phyloP scores from a whole-genome alignment of 192 early-diverging fungal species.

The Coemansia sp. region DNA sequence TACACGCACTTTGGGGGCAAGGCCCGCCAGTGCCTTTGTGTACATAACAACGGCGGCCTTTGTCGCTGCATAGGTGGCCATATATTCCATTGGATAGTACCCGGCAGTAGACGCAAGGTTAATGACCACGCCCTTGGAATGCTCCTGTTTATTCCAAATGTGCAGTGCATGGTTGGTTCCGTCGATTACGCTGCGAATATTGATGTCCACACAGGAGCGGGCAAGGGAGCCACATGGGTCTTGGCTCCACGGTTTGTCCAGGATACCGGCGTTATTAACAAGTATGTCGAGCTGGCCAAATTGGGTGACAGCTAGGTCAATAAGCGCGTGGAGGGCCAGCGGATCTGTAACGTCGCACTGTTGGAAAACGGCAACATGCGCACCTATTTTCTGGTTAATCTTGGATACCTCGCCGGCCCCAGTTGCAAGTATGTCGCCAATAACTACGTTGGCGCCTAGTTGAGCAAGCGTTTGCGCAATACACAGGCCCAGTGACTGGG shows the following conservation, averaged over 20 bases:
- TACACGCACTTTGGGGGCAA: slow-evolving; percentile 56
- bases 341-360: slow-evolving; percentile 53
- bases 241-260: slow-evolving; percentile 29
- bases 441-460: slow-evolving; percentile 58
- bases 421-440: slow-evolving; percentile 50
- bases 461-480: slow-evolving; percentile 53
- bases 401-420: slow-evolving; percentile 21
- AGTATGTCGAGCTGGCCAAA: slow-evolving; percentile 60
- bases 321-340: slow-evolving; percentile 21
- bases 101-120: slow-evolving; percentile 71
- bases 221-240: slow-evolving; percentile 51
- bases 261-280: slow-evolving; percentile 61
- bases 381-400: slow-evolving; percentile 29
- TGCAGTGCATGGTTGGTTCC: slow-evolving; percentile 68
- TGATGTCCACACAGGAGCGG: slow-evolving; percentile 63
- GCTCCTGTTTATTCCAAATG: slow-evolving; percentile 43
- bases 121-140: slow-evolving; percentile 58
- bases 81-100: slow-evolving; percentile 39
- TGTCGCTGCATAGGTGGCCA: slow-evolving; percentile 68
- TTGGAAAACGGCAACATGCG: slow-evolving; percentile 43
- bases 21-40: slow-evolving; percentile 44
- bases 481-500: slow-evolving; percentile 59
- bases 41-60: slow-evolving; percentile 69
- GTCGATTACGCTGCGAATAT: slow-evolving; percentile 63
- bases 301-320: slow-evolving; percentile 40